Evolutionary conservation across 306 rosid genomes (phyloP).

Genomic region (Sicyos edulis): DNA sequence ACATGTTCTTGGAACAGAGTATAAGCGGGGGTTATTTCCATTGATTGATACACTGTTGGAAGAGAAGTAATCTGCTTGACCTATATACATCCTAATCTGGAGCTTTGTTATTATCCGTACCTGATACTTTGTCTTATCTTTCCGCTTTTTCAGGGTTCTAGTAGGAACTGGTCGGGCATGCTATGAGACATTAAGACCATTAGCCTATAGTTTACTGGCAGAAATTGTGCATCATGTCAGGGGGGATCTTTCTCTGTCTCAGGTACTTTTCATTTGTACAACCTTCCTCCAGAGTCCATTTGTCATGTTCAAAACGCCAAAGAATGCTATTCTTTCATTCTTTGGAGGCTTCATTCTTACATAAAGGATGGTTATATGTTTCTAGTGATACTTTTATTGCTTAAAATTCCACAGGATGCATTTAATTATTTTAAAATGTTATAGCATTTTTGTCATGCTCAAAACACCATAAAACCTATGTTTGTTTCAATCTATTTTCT

Average conservation of each 20-base stretch:
- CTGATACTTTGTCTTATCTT: conserved; percentile 21
- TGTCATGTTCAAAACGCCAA: neutral
- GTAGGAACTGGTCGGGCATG: conserved; percentile 98
- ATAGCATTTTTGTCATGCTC: no score
- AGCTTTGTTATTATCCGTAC: conserved; percentile 1
- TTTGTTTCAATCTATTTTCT: neutral
- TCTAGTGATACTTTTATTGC: neutral
- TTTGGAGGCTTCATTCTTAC: neutral
- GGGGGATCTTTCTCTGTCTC: conserved; percentile 73
- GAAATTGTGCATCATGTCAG: conserved; percentile 99
- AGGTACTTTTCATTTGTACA: conserved; percentile 38
- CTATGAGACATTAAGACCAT: conserved; percentile 91
- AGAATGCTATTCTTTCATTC: neutral
- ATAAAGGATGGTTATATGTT: no score
- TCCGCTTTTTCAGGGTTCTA: conserved; percentile 57
- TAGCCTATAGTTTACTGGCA: conserved; percentile 95
- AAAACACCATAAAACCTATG: neutral
- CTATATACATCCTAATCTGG: neutral
- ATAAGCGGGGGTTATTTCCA: conserved; percentile 97
- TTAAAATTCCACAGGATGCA: neutral
- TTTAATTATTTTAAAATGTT: neutral
- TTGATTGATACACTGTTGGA: conserved; percentile 88
- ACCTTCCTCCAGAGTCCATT: neutral
- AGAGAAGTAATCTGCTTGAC: conserved; percentile 60
- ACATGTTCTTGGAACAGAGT: conserved; percentile 98